phyloP scores from a whole-genome alignment of 1,139 yeast genomes.

The Protomyces lactucae-debilis region DNA sequence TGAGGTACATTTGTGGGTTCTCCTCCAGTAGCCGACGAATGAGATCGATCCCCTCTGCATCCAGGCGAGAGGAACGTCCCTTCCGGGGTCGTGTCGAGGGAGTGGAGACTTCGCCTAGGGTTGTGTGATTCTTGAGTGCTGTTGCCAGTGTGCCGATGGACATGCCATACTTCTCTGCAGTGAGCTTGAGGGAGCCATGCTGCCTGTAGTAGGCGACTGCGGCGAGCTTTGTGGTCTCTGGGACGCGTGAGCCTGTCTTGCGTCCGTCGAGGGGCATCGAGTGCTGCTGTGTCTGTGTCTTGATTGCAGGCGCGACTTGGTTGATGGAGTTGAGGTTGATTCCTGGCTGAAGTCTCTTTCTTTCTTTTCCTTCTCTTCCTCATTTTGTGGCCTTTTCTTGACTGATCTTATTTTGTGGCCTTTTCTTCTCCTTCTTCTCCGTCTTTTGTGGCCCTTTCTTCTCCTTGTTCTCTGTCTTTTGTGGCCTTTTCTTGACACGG shows the following conservation, averaged over 20 bases:
- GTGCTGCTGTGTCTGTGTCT: neutral
- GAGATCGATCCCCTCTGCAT: neutral
- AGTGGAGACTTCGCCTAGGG: neutral
- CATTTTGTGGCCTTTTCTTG: too few relatives aligned
- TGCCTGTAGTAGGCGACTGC: neutral
- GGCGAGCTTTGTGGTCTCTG: neutral
- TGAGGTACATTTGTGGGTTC: neutral
- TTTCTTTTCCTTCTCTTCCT: too few relatives aligned
- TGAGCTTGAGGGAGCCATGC: neutral
- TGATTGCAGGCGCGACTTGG: neutral
- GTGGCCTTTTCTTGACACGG: too few relatives aligned
- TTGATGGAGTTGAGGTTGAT: neutral
- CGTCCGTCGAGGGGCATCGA: neutral
- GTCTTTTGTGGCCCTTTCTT: too few relatives aligned
- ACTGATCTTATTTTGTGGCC: too few relatives aligned
- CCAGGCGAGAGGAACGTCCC: neutral
- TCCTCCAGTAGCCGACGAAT: neutral
- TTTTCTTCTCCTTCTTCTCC: too few relatives aligned
- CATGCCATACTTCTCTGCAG: slow-evolving; percentile 1
- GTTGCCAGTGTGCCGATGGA: neutral
- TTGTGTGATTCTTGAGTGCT: neutral
- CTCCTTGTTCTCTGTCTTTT: too few relatives aligned
- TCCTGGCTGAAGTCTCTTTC: too few relatives aligned
- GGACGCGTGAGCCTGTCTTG: neutral
- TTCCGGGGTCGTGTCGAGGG: neutral